Evolutionary conservation across 2,329 filamentous ascomycete species (phyloP).

Genomic region (Colletotrichum acutatum): DNA sequence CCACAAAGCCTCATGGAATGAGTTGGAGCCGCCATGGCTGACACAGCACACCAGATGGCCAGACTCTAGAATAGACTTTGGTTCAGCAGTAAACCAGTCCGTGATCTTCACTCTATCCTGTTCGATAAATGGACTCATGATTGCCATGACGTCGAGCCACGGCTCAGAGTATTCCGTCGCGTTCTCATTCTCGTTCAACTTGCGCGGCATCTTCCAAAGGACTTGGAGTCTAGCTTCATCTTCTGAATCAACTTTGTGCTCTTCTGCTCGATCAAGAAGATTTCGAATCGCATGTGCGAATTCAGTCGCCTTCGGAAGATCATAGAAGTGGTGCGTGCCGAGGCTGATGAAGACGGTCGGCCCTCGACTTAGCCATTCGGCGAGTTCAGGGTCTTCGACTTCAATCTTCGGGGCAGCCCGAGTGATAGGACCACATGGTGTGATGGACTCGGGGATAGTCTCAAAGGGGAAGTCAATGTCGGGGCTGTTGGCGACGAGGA

Average conservation of each 20-base stretch:
- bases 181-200: not conserved
- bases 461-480: constrained; percentile 26
- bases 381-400: constrained; percentile 1
- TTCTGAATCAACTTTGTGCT: constrained; percentile 3
- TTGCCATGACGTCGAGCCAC: constrained; percentile 33
- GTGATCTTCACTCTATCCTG: constrained; percentile 48
- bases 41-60: constrained; percentile 52
- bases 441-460: not conserved
- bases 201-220: constrained; percentile 50
- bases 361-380: constrained; percentile 10
- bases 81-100: constrained; percentile 53
- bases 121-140: constrained; percentile 42
- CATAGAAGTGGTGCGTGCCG: constrained; percentile 38
- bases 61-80: constrained; percentile 48
- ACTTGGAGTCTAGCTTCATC: constrained; percentile 43
- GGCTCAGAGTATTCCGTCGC: not conserved
- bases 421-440: constrained; percentile 13
- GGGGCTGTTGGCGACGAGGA: constrained; percentile 23
- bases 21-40: constrained; percentile 60
- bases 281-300: constrained; percentile 25
- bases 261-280: constrained; percentile 14
- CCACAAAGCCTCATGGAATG: constrained; percentile 51
- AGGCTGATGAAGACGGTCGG: constrained; percentile 35
- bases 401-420: not conserved
- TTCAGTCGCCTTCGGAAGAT: constrained; percentile 31